Percentiles rank a stretch among this genome's conserved stretches.
Conservation (phyloP, 116 monocot species). For the Trichopus zeylanicus region DNA sequence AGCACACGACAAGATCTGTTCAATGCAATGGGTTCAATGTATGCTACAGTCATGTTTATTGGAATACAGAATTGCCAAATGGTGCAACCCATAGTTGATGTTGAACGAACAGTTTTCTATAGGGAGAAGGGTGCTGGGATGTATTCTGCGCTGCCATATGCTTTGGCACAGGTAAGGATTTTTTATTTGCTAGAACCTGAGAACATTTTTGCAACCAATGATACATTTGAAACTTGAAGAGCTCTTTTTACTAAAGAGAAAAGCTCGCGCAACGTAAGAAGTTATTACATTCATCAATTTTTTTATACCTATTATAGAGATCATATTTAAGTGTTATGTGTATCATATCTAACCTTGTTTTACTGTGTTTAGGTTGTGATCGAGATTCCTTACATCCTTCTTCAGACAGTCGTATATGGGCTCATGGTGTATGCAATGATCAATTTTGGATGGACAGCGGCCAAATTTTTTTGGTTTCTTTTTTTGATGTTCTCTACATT, state of each 20-base stretch:
- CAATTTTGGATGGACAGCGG: conserved; percentile 41
- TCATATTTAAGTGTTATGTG: too few relatives aligned
- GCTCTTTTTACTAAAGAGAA: too few relatives aligned
- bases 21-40: conserved; percentile 65
- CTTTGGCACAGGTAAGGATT: conserved; percentile 47
- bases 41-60: conserved; percentile 55
- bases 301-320: too few relatives aligned
- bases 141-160: conserved; percentile 84
- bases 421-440: conserved; percentile 42
- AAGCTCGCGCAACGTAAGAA: too few relatives aligned
- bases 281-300: too few relatives aligned
- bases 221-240: too few relatives aligned
- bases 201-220: too few relatives aligned
- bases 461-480: conserved; percentile 62
- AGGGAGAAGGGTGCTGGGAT: conserved; percentile 68
- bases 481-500: conserved; percentile 54
- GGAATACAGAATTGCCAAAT: conserved; percentile 53
- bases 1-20: conserved; percentile 37
- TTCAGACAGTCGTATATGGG: conserved; percentile 37
- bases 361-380: conserved; percentile 34
- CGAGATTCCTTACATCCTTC: conserved; percentile 44
- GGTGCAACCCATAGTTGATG: conserved; percentile 54
- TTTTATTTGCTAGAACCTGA: background rate
- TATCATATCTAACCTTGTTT: background rate
- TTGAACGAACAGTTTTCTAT: conserved; percentile 68